Percentiles rank a stretch among this genome's conserved stretches.
Evolutionary conservation across 1,139 yeast genomes (phyloP).

Genomic region (Kodamaea suecica): DNA sequence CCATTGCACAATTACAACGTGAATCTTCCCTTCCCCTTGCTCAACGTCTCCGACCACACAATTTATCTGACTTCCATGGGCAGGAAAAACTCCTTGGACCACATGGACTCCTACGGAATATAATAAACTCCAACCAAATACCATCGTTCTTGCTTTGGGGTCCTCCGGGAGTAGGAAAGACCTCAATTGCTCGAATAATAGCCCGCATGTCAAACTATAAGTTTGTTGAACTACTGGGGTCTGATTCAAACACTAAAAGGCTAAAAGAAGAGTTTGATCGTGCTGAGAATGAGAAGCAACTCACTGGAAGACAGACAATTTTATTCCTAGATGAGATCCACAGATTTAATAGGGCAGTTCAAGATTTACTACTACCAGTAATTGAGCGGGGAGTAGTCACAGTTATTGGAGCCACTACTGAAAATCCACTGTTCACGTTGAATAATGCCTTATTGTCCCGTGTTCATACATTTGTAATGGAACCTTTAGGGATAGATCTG

Average conservation of each 20-base stretch:
- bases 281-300: conserved; percentile 63
- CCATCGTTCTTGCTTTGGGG: conserved; percentile 97
- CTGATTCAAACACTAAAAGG: conserved; percentile 68
- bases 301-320: conserved; percentile 70
- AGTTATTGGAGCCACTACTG: conserved; percentile 93
- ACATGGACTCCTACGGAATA: conserved; percentile 67
- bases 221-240: conserved; percentile 85
- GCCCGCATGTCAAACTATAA: conserved; percentile 50
- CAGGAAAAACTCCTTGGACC: conserved; percentile 79
- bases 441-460: conserved; percentile 87
- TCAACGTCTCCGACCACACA: conserved; percentile 76
- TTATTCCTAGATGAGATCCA: conserved; percentile 92
- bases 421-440: conserved; percentile 89
- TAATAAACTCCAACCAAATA: conserved; percentile 56
- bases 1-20: conserved; percentile 29
- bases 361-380: conserved; percentile 75
- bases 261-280: conserved; percentile 70
- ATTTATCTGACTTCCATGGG: conserved; percentile 77
- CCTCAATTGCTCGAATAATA: conserved; percentile 66
- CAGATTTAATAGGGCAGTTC: conserved; percentile 84
- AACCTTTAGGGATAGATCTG: conserved; percentile 56
- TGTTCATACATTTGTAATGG: conserved; percentile 80
- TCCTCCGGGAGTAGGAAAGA: conserved; percentile 93
- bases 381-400: conserved; percentile 67
- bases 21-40: conserved; percentile 71